Evolutionary conservation across 495 filamentous ascomycete genomes (phyloP), one percentile per base, ranked within the genome.

Genomic region (Trichocladium uniseriatum): DNA sequence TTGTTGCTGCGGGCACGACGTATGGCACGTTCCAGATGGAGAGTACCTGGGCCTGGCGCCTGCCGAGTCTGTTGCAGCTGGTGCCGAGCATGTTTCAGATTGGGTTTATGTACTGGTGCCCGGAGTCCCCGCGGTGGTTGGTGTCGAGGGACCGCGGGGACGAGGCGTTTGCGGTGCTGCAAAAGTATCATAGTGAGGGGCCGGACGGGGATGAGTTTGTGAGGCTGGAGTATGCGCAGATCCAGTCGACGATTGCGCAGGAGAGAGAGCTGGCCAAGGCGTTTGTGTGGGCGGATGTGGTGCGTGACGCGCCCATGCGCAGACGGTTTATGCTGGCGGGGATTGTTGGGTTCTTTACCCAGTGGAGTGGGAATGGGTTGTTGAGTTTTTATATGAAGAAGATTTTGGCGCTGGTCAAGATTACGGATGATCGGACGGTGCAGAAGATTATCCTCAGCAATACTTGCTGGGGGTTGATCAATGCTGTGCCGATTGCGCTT

Each of bases 341-440:
- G 1, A 67, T 72, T 16, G 60, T 79, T 7, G 75, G 76, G 2
- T 59, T 79, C 29, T 79, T 80, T 46, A 75, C 71, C 0, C 75
- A 80, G 49, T 80, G 75, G 76, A 75, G 70, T 11, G 77, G 78
- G 15, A 81, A 81, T 51, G 76, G 72, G 6, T 57, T 80, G 35
- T 63, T 78, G 31, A 73, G 71, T 20, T 66, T 57, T 43, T 69
- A 66, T 43, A 63, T 71, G 51, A 73, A 74, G 48, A 64, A 63
- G 45, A 63, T 68, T 15, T 53, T 69, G 58, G 27, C 72, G 40
- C 59, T 78, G 36, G 63, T 69, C 18, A 69, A 70, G 31, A 64
- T 77, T 13, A 70, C 69, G 21, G 61, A 71, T 18, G 61, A 64
- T 32, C 52, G 54, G 35, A 67, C 60, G 0, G 63, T 64, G 62